Conservation (phyloP, 2,329 filamentous ascomycete genomes). For the Stenocarpella maydis region DNA sequence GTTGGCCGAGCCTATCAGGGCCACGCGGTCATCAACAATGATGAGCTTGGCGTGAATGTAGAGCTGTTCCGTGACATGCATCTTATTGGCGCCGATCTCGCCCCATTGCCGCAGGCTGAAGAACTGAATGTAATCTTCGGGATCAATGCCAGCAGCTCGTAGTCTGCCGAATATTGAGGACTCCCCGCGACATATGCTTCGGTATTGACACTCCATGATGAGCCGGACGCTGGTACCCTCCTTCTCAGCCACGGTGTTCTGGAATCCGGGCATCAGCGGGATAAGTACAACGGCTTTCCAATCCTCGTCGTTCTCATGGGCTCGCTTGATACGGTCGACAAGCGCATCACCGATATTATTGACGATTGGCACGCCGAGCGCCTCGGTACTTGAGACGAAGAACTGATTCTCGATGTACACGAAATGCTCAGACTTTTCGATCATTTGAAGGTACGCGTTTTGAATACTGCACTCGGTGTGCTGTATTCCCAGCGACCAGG, state of each 20-base stretch:
- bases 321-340: slow-evolving; percentile 88
- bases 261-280: slow-evolving; percentile 97
- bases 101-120: slow-evolving; percentile 94
- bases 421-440: slow-evolving; percentile 94
- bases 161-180: slow-evolving; percentile 91
- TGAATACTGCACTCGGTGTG: slow-evolving; percentile 94
- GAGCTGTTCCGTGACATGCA: slow-evolving; percentile 90
- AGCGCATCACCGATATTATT: slow-evolving; percentile 95
- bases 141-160: slow-evolving; percentile 81
- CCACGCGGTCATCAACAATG: slow-evolving; percentile 91
- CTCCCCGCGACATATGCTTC: slow-evolving; percentile 93
- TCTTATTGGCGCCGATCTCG: slow-evolving; percentile 82
- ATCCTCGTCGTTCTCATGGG: slow-evolving; percentile 82
- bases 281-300: slow-evolving; percentile 93
- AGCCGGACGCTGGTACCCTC: slow-evolving; percentile 93
- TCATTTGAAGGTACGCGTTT: slow-evolving; percentile 93
- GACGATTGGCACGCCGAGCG: slow-evolving; percentile 84
- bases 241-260: slow-evolving; percentile 93
- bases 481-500: slow-evolving; percentile 92
- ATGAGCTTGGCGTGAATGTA: slow-evolving; percentile 99
- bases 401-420: slow-evolving; percentile 99
- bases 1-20: slow-evolving; percentile 95
- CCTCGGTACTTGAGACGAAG: slow-evolving; percentile 92
- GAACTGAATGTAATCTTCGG: slow-evolving; percentile 95
- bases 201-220: slow-evolving; percentile 97